Evolutionary conservation across 441 rosid species (phyloP).

Genomic region (Aquilaria agallochum): DNA sequence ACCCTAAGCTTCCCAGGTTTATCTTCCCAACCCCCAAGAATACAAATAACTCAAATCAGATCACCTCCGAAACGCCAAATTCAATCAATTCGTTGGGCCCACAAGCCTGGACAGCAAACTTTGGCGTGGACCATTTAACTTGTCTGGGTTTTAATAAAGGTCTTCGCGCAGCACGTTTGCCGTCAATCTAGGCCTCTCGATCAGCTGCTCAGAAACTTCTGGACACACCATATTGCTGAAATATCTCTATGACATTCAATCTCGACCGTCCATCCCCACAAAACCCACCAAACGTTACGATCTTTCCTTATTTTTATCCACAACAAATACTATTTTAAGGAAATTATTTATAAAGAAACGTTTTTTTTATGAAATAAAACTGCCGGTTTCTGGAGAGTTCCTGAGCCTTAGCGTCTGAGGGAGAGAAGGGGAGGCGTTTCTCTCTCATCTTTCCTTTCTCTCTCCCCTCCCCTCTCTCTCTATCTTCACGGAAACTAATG

Average conservation of each 20-base stretch:
- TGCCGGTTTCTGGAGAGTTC: slow-evolving; percentile 49
- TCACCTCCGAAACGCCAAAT: too few species aligned
- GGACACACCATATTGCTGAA: slow-evolving; percentile 23
- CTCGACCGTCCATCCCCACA: slow-evolving; percentile 27
- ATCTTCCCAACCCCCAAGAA: not conserved
- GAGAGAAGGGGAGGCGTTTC: not conserved
- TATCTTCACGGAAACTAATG: slow-evolving; percentile 6
- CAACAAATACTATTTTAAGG: not conserved
- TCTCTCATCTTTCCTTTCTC: not conserved
- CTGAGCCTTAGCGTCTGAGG: slow-evolving; percentile 14
- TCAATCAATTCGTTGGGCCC: too few species aligned
- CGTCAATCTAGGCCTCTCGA: slow-evolving; percentile 1
- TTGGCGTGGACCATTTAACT: not conserved
- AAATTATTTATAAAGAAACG: not conserved
- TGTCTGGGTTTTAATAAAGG: too few species aligned
- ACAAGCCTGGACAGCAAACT: too few species aligned
- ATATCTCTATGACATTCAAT: slow-evolving; percentile 26
- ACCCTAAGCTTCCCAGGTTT: too few species aligned
- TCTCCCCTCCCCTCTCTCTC: not conserved
- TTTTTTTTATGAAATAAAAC: slow-evolving; percentile 17
- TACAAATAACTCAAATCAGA: too few species aligned
- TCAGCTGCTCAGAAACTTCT: slow-evolving; percentile 32
- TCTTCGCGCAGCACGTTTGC: not conserved
- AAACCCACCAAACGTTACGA: too few species aligned
- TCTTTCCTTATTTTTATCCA: not conserved